Evolutionary conservation across 768 basidiomycete species (phyloP).

Genomic region (Mrakia blollopis): DNA sequence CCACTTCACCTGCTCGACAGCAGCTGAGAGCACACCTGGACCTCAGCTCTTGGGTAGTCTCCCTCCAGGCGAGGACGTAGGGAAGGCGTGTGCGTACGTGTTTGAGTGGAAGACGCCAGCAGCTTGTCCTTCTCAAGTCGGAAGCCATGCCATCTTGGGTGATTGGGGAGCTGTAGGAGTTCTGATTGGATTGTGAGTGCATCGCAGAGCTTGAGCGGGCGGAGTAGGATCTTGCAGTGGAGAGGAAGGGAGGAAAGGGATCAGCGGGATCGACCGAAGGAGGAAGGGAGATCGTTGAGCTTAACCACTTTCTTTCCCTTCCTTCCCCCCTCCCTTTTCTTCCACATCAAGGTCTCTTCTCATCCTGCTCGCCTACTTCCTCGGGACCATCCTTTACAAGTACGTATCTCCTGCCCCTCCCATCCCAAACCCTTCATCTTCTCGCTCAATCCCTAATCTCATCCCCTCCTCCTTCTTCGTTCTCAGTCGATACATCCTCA

Average conservation of each 20-base stretch:
- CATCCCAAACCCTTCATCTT: not conserved
- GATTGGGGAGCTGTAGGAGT: slow-evolving; percentile 18
- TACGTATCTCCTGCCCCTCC: not conserved
- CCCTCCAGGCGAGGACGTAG: not conserved
- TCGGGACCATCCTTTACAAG: slow-evolving; percentile 25
- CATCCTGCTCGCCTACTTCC: slow-evolving; percentile 14
- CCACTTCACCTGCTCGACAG: slow-evolving; percentile 16
- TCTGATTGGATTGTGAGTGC: slow-evolving; percentile 7
- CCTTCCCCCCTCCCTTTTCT: not conserved
- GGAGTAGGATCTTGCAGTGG: not conserved
- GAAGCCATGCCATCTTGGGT: not conserved
- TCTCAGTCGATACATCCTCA: slow-evolving; percentile 27
- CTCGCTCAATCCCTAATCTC: too few species aligned
- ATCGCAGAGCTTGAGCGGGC: not conserved
- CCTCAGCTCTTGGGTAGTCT: slow-evolving; percentile 6
- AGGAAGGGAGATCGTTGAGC: not conserved
- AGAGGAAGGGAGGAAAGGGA: not conserved
- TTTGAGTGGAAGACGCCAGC: slow-evolving; percentile 23
- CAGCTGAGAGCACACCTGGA: not conserved
- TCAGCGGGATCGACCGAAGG: not conserved
- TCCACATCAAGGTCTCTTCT: not conserved
- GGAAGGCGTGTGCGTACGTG: slow-evolving; percentile 17
- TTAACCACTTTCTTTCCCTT: not conserved
- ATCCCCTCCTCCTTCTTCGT: not conserved
- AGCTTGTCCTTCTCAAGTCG: slow-evolving; percentile 11